Base-by-base conservation (phyloP, 352 stramenopile species). In the Peronosclerospora sorghi region DNA sequence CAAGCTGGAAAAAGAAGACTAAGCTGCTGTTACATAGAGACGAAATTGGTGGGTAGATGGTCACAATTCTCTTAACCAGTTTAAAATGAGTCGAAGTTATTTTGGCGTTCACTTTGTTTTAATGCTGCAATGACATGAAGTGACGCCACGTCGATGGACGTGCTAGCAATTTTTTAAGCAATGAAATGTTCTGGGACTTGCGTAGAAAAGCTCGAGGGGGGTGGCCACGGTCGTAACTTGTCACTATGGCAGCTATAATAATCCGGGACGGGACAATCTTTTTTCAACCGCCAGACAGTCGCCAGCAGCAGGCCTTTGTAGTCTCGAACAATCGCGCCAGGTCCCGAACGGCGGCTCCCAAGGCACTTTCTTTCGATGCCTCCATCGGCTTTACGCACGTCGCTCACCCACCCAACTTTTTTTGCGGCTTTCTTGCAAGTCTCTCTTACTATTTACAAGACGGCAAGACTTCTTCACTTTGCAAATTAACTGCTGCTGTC, bases 1-100 rank as follows among this genome's bases (percentile, higher is more conserved):
- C 42, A 77, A 79, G 42, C 52, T 88, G 23, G 60, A 78, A 46
- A 68, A 73, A 47, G 56, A 78, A 30, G 56, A 68, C 42, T 74
- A 68, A 41, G n/a, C 24, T 27, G 12, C 35, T 12, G 18, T 37
- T 15, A 20, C 8, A 12, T 35, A 29, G 20, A 13, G 15, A 13
- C 17, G 28, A n/a, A n/a, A 29, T 51, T 45, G 42, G 34, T 57
- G 38, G 24, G 13, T 28, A 35, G 13, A 37, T 53, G 46, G 48
- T 23, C 14, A 37, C 13, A n/a, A 3, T 19, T 19, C 30, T 19
- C n/a, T 35, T 17, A 17, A 35, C 13, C 21, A 26, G 21, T 26
- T 26, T 26, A 26, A 26, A 26, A 26, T 26, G 21, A 7, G 21
- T 26, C 21, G 21, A 26, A 26, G 21, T 26, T 26, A 7, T 26